Evolutionary conservation across 805 yeast species (phyloP), one percentile per base, ranked within the genome.

Genomic region (Saccharomycopsis microspora): DNA sequence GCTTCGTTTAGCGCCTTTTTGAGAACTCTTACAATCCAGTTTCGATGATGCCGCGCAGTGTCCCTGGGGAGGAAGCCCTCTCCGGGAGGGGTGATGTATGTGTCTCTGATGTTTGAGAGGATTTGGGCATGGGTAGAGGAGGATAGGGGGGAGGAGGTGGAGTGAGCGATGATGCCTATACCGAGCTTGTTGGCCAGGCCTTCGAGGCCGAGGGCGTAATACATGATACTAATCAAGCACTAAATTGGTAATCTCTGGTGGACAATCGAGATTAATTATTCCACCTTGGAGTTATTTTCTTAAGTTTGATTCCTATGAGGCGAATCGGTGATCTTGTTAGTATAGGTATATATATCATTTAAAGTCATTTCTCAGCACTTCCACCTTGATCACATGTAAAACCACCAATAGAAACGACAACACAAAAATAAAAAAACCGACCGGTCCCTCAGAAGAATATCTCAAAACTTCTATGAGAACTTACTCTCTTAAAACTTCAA

Each of bases 111-210:
- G 63, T 93, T 93, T n/a, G 95, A 69, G 34, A 93, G 69, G 1
- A 93, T 84, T 50, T 74, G 75, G 0, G 96, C 94, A 37, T 78
- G 66, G 57, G 85, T 84, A 1, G 65, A 57, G 4, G 67, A 65
- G 0, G 80, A 64, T 28, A 79, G 65, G 29, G 69, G 74, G 5
- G 54, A 51, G 3, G 93, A 93, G 28, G 52, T 41, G 5, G 33
- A 32, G 55, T 93, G 98, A 56, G 75, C 80, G 46, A 93, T 81
- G 11, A 93, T 74, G 1, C 99, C 99, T 1, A 90, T 93, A 1
- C 97, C 99, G 2, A 93, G 71, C 61, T 93, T 93, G 62, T 93
- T 93, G 11, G 98, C 98, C 0, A 97, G 87, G 1, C 99, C 99
- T 63, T 93, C 99, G 33, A 93, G 71, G 1, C 98, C 99, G 1